Evolutionary conservation across 768 basidiomycete species (phyloP), one percentile per base, ranked within the genome.

Genomic region (Mycena indigotica): DNA sequence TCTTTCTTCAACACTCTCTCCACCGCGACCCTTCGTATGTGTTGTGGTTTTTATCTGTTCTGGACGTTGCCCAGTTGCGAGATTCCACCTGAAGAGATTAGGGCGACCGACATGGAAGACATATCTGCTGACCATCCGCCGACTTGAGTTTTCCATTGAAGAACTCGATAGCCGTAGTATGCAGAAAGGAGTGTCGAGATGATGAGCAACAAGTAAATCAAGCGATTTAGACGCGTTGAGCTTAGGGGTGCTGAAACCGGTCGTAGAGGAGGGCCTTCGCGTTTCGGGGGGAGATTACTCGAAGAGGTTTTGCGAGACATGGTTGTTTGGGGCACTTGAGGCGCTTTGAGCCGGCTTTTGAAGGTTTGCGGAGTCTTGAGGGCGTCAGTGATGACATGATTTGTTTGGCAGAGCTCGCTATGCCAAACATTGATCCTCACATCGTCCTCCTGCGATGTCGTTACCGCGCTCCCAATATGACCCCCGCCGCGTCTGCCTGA

Each of bases 401-500:
- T 44, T 44, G n/a, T 44, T 44, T 44, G 6, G 12, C 5, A 5
- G 21, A 8, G 15, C 15, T 5, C 5, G 8, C 41, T 8, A 13
- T 16, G 41, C 41, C 41, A 44, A 44, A 44, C 41, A 44, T 16
- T 8, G n/a, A n/a, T n/a, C n/a, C n/a, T n/a, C 35, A 10, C 35
- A 10, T 28, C 29, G 41, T 30, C 25, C 41, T 40, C 24, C 21
- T 15, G 23, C n/a, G 6, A 75, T 82, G 78, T 77, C 80, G 24
- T 71, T 82, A 39, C 80, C 83, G 28, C 77, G 81, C 58, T 75
- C 84, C 29, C 64, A 79, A 56, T 89, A 88, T 60, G 88, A 89
- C 73, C 88, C 88, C 4, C 78, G 87, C 30, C 72, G 88, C 58
- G 85, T 90, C 44, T 90, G 87, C 68, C 65, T 89, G 56, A 91